A percentile compares a stretch with the other conserved stretches of the same genome.
Evolutionary conservation across 495 filamentous ascomycete genomes (phyloP).

Genomic region (Aspergillus kassunensis): DNA sequence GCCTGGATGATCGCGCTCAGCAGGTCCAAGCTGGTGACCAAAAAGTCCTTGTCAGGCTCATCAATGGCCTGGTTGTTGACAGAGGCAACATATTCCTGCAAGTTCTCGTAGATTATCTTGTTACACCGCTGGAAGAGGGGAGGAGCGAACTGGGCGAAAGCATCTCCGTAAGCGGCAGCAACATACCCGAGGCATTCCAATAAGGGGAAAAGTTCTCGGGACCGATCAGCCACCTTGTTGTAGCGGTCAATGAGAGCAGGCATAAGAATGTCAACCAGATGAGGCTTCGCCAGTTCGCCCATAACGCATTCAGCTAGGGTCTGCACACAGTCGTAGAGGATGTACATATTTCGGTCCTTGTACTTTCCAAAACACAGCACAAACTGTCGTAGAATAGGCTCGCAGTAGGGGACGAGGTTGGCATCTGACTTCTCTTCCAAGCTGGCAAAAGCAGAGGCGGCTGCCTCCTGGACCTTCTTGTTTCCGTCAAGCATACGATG

Average conservation of each 20-base stretch:
- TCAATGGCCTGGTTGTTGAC: conserved; percentile 65
- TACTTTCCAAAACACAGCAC: conserved; percentile 89
- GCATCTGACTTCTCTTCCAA: conserved; percentile 90
- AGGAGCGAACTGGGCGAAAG: conserved; percentile 77
- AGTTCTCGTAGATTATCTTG: conserved; percentile 84
- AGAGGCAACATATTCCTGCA: conserved; percentile 68
- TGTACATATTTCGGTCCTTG: conserved; percentile 98
- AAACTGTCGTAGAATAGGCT: conserved; percentile 88
- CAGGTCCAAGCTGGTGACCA: conserved; percentile 93
- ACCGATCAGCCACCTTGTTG: conserved; percentile 82
- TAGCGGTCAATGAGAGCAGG: conserved; percentile 88
- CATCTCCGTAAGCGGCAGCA: conserved; percentile 76
- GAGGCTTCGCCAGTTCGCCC: conserved; percentile 67
- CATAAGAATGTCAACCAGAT: conserved; percentile 84
- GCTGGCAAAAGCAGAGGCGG: conserved; percentile 92
- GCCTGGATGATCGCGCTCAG: conserved; percentile 93
- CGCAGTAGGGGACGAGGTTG: conserved; percentile 75
- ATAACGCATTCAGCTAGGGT: conserved; percentile 92
- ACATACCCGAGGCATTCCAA: conserved; percentile 95
- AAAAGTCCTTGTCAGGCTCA: conserved; percentile 90
- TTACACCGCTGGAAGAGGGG: conserved; percentile 84
- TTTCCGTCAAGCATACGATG: conserved; percentile 92
- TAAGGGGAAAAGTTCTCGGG: conserved; percentile 88
- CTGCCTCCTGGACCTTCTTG: conserved; percentile 97
- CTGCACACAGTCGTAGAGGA: conserved; percentile 98